phyloP scores from a whole-genome alignment of 2,329 filamentous ascomycete species.

The Epichloe sp. region DNA sequence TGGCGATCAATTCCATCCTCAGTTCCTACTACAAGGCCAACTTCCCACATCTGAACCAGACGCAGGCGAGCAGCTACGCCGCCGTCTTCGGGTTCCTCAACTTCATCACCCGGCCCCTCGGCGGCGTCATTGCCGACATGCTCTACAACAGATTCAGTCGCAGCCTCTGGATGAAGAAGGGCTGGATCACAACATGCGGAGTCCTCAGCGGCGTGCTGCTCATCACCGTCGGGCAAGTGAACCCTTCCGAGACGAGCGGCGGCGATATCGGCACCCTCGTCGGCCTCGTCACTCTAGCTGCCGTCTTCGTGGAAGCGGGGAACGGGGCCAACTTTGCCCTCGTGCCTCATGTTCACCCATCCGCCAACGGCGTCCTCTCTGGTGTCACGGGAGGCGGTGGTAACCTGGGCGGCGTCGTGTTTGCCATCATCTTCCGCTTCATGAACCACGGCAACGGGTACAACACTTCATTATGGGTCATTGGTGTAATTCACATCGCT shows the following conservation, averaged over 20 bases:
- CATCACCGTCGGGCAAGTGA: slow-evolving; percentile 48
- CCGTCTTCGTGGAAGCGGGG: slow-evolving; percentile 70
- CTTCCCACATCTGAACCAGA: slow-evolving; percentile 44
- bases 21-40: slow-evolving; percentile 46
- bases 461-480: slow-evolving; percentile 63
- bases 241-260: slow-evolving; percentile 41
- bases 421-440: slow-evolving; percentile 73
- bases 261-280: slow-evolving; percentile 45
- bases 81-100: slow-evolving; percentile 67
- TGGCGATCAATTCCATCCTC: slow-evolving; percentile 48
- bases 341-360: slow-evolving; percentile 74
- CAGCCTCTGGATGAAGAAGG: slow-evolving; percentile 24
- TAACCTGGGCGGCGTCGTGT: slow-evolving; percentile 76
- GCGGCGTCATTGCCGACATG: slow-evolving; percentile 43
- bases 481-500: slow-evolving; percentile 60
- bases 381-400: slow-evolving; percentile 68
- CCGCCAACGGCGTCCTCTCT: slow-evolving; percentile 65
- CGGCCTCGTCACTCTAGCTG: slow-evolving; percentile 62
- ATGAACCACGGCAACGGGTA: slow-evolving; percentile 49
- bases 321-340: slow-evolving; percentile 82
- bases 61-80: slow-evolving; percentile 46
- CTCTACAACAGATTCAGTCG: slow-evolving; percentile 28
- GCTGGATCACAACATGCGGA: slow-evolving; percentile 42
- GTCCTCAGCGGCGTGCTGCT: slow-evolving; percentile 44
- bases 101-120: slow-evolving; percentile 54